Evolutionary conservation across 2,329 filamentous ascomycete genomes (phyloP).

Genomic region (Fusarium clavum): DNA sequence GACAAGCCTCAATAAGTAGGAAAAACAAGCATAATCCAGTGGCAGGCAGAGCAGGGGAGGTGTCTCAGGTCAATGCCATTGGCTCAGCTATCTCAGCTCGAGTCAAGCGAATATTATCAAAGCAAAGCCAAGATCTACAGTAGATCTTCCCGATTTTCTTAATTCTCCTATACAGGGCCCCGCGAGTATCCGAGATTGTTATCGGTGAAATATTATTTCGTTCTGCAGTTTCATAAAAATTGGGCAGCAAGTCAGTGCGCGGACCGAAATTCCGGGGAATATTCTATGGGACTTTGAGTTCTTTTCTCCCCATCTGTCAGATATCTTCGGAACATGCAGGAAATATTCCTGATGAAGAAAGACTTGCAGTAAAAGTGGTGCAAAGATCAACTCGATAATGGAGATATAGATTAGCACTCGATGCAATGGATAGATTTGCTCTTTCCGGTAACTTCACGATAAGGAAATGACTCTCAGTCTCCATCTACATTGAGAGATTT

Average conservation of each 20-base stretch:
- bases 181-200: neutral
- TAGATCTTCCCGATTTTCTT: neutral
- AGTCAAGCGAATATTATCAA: neutral
- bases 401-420: neutral
- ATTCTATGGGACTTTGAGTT: neutral
- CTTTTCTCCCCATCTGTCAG: neutral
- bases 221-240: neutral
- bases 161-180: neutral
- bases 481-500: fast-evolving
- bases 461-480: neutral
- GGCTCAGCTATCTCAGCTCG: neutral
- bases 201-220: neutral
- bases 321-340: neutral
- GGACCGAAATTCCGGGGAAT: neutral
- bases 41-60: neutral
- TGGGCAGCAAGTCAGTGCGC: neutral
- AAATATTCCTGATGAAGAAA: neutral
- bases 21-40: neutral
- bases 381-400: neutral
- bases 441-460: neutral
- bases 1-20: neutral
- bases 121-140: neutral
- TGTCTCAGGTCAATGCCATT: neutral
- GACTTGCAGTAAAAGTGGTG: neutral
- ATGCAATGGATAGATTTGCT: neutral